Evolutionary conservation across 2,329 filamentous ascomycete genomes (phyloP), one percentile per base, ranked within the genome.

Genomic region (Aspergillus arachidicola): DNA sequence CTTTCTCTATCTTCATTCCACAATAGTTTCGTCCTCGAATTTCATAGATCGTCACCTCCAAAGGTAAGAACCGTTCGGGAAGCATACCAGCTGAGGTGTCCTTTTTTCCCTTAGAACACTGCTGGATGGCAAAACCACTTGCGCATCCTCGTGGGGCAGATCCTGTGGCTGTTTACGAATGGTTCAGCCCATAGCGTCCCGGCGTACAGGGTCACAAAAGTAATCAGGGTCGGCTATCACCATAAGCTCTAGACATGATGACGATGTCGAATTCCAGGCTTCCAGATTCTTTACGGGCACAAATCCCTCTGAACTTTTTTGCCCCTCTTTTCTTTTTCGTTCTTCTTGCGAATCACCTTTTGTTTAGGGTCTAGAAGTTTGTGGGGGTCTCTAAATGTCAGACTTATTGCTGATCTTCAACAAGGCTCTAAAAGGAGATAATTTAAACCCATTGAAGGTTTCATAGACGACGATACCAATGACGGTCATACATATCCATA

Each of bases 81-180:
- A 21, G 30, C 38, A 53, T 58, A 58, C 55, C 19, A 21, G 46
- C 30, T 50, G 36, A 59, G 46, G 32, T 53, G 57, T 53, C 46
- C 43, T 36, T 43, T 59, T 34, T 58, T 16, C 51, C 11, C 14
- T 55, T 3, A 38, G 26, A 32, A 9, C 36, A 38, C 30, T n/a
- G 11, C 38, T 32, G 41, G 62, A 69, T 69, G 68, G 67, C 64
- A 62, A 67, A 64, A 57, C 51, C 63, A 62, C 61, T 66, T 66
- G 64, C 66, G 64, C 66, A 68, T 68, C 67, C 68, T 69, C 68
- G 68, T 70, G 68, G 68, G 68, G 68, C 68, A 65, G 57, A 66
- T 58, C 57, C 57, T 59, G 50, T 53, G 50, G 59, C 41, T 60
- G 32, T 61, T 60, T 54, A 28, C 59, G 43, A 55, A 63, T 67